Base-by-base conservation (phyloP, 768 basidiomycete genomes). In the Cytidiella melzeri region DNA sequence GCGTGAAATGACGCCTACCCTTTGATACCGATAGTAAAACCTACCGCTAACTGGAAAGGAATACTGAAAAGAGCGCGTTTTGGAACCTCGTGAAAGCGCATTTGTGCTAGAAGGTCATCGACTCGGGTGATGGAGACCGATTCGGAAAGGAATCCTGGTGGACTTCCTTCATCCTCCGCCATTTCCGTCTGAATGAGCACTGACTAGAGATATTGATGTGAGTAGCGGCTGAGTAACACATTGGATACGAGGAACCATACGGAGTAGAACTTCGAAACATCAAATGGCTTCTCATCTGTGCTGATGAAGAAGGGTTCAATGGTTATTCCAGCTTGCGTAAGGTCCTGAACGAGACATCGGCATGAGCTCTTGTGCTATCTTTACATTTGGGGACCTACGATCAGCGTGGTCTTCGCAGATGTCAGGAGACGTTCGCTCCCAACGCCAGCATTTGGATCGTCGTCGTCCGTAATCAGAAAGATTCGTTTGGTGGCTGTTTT, bases 301-400 rank as follows among this genome's bases (percentile, higher is more conserved):
- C 80, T 80, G 46, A 97, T 90, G 67, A 96, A 94, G 67, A 95
- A 96, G 0, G 93, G 91, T 54, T 92, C 87, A 37, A 96, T 72
- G 5, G 75, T 75, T 18, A 85, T 83, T 0, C 92, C 89, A 3
- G 84, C 76, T 68, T 91, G 86, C 9, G 75, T 74, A 44, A 95
- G 70, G 61, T 96, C 93, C 92, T 94, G 48, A 5, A 13, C 23
- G 18, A 23, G 25, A 23, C n/a, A 25, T 46, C 13, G 28, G 26
- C 23, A 43, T 51, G 45, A 6, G 19, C 15, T 6, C 39, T 41
- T 49, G 13, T n/a, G n/a, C n/a, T n/a, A n/a, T n/a, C n/a, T n/a
- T n/a, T n/a, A n/a, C n/a, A n/a, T 34, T 11, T 34, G 27, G 10
- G 43, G 13, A 68, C 78, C 53, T 57, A 85, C 86, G 38, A 80